Evolutionary conservation across 208 protist species (phyloP), one percentile per base, ranked within the genome.

Genomic region (Acanthamoeba sp.): DNA sequence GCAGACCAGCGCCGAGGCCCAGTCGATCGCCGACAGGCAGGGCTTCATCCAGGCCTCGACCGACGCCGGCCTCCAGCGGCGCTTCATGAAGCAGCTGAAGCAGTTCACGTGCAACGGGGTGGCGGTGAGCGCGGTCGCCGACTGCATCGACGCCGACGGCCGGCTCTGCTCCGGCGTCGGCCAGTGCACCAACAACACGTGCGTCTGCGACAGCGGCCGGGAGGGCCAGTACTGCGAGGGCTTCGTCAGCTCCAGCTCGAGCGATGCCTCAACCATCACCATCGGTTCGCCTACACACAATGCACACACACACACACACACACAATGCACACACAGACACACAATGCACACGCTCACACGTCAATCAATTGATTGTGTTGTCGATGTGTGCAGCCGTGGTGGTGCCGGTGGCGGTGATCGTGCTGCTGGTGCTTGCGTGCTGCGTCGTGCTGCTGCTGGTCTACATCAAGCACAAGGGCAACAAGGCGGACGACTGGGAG

Each of bases 41-140:
- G 73, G 40, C 2, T 84, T 55, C n/a, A 34, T 84, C 0, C 27
- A 22, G 32, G 27, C 73, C 4, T 24, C 73, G 27, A 12, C 38
- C 18, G 2, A 55, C 22, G 38, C 34, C n/a, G 38, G 7, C 1
- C 34, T 84, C 40, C 32, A 52, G 34, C 10, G 40, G 0, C 10
- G n/a, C 14, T 84, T 84, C 38, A 16, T 84, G 1, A 84, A 84
- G 7, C 42, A 55, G 40, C 73, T 84, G 22, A 84, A 84, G 55
- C 24, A 59, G 22, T 91, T 91, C 84, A 91, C 84, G 3, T 91
- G 84, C 2, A 24, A 66, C 32, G 84, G 52, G 0, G n/a, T 48
- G 1, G 5, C 50, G 2, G 84, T 66, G 57, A 91, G 84, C 50
- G 6, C 16, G 50, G 0, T 91, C 20, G 10, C 10, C 84, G 52